Evolutionary conservation across 768 basidiomycete genomes (phyloP).

Genomic region (Kwoniella heveanensis): DNA sequence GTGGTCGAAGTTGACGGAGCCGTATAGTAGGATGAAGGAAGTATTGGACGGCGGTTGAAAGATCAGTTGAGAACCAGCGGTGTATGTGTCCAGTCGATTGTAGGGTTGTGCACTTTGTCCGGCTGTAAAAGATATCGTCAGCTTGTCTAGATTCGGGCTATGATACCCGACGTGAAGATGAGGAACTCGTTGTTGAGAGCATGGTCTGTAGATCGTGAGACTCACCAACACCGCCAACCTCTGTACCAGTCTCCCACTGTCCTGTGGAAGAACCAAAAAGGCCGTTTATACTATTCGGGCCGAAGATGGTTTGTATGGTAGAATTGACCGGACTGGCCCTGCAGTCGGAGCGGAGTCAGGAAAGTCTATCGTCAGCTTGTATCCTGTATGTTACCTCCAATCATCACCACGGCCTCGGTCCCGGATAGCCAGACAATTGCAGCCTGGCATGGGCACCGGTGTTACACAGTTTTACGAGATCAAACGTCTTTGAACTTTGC

Average conservation of each 20-base stretch:
- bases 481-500: no score
- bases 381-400: no score
- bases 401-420: no score
- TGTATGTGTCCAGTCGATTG: conserved; percentile 13
- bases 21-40: conserved; percentile 16
- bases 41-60: conserved; percentile 11
- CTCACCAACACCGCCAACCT: conserved; percentile 6
- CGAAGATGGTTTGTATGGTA: conserved; percentile 10
- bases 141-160: no score
- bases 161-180: no score
- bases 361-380: not conserved
- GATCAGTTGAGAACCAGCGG: not conserved
- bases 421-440: no score
- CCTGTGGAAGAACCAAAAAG: conserved; percentile 3
- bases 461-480: no score
- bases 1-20: conserved; percentile 17
- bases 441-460: no score
- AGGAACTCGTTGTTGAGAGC: no score
- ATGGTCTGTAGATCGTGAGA: not conserved
- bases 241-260: conserved; percentile 11
- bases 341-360: no score
- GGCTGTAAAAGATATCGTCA: conserved; percentile 1
- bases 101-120: not conserved
- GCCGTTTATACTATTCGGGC: conserved; percentile 6
- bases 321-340: conserved; percentile 2